Evolutionary conservation across 73 alveolate genomes (phyloP).

Genomic region (Diophrys appendiculata): DNA sequence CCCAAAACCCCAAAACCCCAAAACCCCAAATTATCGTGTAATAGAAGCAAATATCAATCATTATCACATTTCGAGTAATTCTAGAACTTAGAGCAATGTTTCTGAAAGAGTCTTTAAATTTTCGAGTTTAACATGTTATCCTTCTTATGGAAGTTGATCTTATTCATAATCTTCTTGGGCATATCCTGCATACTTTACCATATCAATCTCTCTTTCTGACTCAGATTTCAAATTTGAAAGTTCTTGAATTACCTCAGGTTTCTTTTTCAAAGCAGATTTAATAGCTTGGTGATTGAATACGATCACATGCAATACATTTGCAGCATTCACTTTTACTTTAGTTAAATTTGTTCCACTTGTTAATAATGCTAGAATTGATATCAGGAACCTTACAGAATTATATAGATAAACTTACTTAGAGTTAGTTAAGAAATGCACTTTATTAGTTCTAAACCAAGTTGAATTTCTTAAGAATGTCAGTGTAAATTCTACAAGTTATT

Average conservation of each 20-base stretch:
- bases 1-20: too few species aligned
- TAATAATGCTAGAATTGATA: slow-evolving; percentile 24
- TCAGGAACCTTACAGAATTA: slow-evolving; percentile 19
- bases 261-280: slow-evolving; percentile 32
- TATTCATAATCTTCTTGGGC: too few species aligned
- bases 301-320: slow-evolving; percentile 35
- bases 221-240: slow-evolving; percentile 21
- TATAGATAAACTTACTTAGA: neutral
- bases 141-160: too few species aligned
- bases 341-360: slow-evolving; percentile 3
- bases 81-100: too few species aligned
- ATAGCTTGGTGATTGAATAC: slow-evolving; percentile 45
- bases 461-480: slow-evolving; percentile 42
- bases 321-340: slow-evolving; percentile 22
- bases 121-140: too few species aligned
- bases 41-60: too few species aligned
- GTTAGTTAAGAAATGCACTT: slow-evolving; percentile 39
- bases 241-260: slow-evolving; percentile 30
- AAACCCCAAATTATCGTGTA: too few species aligned
- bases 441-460: slow-evolving; percentile 23
- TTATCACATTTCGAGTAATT: too few species aligned
- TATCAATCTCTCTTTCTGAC: too few species aligned
- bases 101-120: too few species aligned
- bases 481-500: neutral
- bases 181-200: too few species aligned